Conservation (phyloP, 2,329 filamentous ascomycete genomes). For the Dryadomyces quercivorus region DNA sequence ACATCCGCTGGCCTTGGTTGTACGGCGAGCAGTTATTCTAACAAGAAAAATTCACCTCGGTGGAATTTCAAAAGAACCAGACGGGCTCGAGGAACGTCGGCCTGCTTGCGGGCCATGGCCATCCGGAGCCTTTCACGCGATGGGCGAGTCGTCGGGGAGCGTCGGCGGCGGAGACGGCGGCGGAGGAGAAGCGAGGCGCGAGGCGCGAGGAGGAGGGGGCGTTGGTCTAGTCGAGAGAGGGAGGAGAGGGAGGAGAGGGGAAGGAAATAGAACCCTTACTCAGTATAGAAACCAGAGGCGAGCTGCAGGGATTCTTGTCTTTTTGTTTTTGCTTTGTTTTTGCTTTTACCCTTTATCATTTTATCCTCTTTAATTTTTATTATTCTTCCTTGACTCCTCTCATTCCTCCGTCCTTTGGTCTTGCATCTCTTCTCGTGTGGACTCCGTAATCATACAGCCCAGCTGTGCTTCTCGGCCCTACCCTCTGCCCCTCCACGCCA, state of each 20-base stretch:
- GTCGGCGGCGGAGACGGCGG: too few species aligned
- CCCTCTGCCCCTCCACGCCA: too few species aligned
- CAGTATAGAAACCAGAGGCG: slow-evolving; percentile 8
- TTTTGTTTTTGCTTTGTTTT: not conserved
- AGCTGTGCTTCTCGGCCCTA: not conserved
- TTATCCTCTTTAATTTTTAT: too few species aligned
- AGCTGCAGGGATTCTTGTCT: slow-evolving; percentile 1
- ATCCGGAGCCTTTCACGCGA: too few species aligned
- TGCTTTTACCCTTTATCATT: not conserved
- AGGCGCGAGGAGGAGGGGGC: not conserved
- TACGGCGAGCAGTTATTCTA: not conserved
- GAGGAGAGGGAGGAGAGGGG: not conserved
- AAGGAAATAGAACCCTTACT: slow-evolving; percentile 1
- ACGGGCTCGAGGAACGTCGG: too few species aligned
- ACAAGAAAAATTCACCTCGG: not conserved
- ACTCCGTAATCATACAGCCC: not conserved
- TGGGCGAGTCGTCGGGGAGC: too few species aligned
- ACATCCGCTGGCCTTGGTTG: not conserved
- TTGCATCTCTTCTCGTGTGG: not conserved
- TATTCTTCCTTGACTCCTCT: too few species aligned
- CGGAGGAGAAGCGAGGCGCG: too few species aligned
- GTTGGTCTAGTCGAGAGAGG: not conserved
- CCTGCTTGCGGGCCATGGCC: too few species aligned
- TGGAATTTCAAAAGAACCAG: not conserved
- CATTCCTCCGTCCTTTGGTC: not conserved